A percentile compares a stretch with the other conserved stretches of the same genome.
These are phyloP conservation scores for Ogataea hybrid DNA, from an alignment of 1,139 yeast genomes.

Conservation along the genomic window DNA sequence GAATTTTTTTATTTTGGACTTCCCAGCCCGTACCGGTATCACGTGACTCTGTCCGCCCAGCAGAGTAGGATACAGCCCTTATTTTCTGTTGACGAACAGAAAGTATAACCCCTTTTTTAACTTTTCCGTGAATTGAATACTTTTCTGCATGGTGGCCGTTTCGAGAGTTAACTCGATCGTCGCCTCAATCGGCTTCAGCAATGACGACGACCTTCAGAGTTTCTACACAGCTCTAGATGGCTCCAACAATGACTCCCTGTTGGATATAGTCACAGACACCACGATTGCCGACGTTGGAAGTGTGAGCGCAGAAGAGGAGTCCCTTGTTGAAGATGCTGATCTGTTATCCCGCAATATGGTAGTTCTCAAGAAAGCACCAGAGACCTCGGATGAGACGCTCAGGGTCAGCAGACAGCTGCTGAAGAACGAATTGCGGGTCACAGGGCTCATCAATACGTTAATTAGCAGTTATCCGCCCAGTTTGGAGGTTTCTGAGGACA, in stretches of 20 bases:
- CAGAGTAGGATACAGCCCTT: conserved; percentile 1
- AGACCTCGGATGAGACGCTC: conserved; percentile 4
- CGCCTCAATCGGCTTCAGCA: not conserved
- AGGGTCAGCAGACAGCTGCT: conserved; percentile 1
- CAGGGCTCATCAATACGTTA: conserved; percentile 3
- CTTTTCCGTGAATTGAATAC: not conserved
- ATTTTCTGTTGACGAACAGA: conserved; percentile 3
- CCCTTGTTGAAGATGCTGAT: conserved; percentile 10
- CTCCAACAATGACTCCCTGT: conserved; percentile 1
- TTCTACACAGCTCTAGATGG: conserved; percentile 11
- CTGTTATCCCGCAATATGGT: conserved; percentile 10
- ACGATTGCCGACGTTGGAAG: conserved; percentile 7
- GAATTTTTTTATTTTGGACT: not conserved
- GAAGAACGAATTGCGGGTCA: conserved; percentile 1
- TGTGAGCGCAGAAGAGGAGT: conserved; percentile 5
- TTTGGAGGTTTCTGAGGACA: not conserved
- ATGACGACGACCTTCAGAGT: conserved; percentile 10
- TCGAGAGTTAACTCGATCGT: not conserved
- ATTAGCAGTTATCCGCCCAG: conserved; percentile 10
- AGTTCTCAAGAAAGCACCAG: conserved; percentile 4
- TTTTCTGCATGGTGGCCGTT: conserved; percentile 5
- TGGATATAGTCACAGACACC: conserved; percentile 8
- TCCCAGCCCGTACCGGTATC: not conserved
- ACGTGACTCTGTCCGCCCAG: not conserved
- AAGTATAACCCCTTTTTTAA: conserved; percentile 1